Evolutionary conservation across 225 moss, liverwort and hornwort genomes (phyloP).

Genomic region (Rhytidiadelphus loreus): DNA sequence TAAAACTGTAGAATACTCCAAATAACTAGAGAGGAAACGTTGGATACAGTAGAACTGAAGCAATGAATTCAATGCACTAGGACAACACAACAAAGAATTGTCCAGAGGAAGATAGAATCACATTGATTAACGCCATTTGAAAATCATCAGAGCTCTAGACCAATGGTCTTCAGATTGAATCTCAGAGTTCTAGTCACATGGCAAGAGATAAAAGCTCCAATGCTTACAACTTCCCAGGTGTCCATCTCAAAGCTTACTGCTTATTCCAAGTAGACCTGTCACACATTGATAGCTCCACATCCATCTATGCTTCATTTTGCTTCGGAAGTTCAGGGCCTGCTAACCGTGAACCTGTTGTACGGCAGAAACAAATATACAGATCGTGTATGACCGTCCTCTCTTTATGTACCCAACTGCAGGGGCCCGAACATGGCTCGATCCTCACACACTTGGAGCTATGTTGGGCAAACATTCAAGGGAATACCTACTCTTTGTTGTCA

Average conservation of each 20-base stretch:
- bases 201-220: neutral
- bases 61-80: neutral
- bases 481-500: constrained; percentile 30
- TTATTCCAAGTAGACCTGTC: constrained; percentile 9
- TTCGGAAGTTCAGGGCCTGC: constrained; percentile 2
- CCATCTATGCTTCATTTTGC: neutral
- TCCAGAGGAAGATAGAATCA: neutral
- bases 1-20: neutral
- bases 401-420: constrained; percentile 9
- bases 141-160: neutral
- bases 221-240: neutral
- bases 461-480: neutral
- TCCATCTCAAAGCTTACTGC: neutral
- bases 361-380: constrained; percentile 38
- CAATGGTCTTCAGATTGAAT: neutral
- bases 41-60: neutral
- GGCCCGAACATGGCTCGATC: constrained; percentile 14
- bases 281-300: neutral
- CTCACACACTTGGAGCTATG: neutral
- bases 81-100: neutral
- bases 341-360: constrained; percentile 9
- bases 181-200: neutral
- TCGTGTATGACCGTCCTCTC: constrained; percentile 6
- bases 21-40: neutral
- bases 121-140: neutral